Evolutionary conservation across 805 yeast species (phyloP), one percentile per base, ranked within the genome.

Genomic region (Spathaspora arborariae): DNA sequence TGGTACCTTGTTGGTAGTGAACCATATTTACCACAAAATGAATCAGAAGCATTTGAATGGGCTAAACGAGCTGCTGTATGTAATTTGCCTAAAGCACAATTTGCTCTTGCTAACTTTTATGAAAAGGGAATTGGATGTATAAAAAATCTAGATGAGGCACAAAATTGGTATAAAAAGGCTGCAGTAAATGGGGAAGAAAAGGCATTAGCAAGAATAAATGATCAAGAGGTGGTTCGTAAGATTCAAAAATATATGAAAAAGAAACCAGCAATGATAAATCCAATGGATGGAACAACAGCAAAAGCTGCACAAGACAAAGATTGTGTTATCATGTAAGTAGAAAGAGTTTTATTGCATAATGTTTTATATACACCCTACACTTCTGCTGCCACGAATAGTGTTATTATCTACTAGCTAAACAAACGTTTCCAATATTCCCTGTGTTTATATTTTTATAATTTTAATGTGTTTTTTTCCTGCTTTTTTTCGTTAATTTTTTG

Each of bases 1-100:
- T 94, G 98, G 97, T 94, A 92, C 62, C 73, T 92, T 64, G 85
- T 89, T 21, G 99, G 99, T 0, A 83, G 88, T 27, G 91, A 86
- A 27, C 91, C 94, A n/a, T 79, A 79, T 40, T 75, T 94, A 56
- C 84, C 82, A 7, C 79, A 79, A 51, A 92, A 91, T 63, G 86
- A 84, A 45, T 78, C 70, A 45, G 97, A 91, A 65, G 95, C 97
- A 1, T 92, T 84, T 63, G 94, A 88, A 57, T 94, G 98, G 98
- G 97, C 97, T 1, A 70, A 79, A 45, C 75, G 88, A 52, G 92
- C 98, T 0, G 97, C 98, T 0, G 73, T 77, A 37, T 68, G 80
- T 35, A 88, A 88, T 13, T 73, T 77, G 33, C 78, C 88, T 5
- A 88, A 88, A 63, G 98, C 96, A 1, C 96, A 89, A 74, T 82